Base-by-base conservation (phyloP, 1,139 yeast species). In the Debaryomyces coudertii region DNA sequence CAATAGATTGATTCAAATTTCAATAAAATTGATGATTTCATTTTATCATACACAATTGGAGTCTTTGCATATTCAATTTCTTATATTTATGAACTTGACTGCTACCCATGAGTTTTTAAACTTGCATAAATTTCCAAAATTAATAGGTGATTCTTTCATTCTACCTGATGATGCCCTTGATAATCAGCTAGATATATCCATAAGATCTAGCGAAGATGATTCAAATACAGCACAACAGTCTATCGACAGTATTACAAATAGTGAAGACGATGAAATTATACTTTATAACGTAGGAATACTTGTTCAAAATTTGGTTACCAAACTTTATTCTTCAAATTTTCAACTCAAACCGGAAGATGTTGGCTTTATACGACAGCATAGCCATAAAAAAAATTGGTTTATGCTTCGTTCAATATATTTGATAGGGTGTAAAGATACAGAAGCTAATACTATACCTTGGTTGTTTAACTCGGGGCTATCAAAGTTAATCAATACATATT, bases 61-160 rank as follows among this genome's bases (percentile, higher is more conserved):
- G 2, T 56, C 63, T 4, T 52, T 77, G 11, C 65, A 63, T 35
- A 54, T 54, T 8, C 76, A 76, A 51, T 53, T 75, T 30, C 51
- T 66, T 11, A 50, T 68, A 2, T 76, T 77, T 49, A 37, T 71
- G 3, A 75, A 75, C 47, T 45, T 73, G n/a, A 53, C 56, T 2
- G 51, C 61, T 2, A 55, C 59, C 5, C 60, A 53, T 46, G 45
- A 44, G n/a, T 53, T 53, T 25, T 47, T 58, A 34, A 46, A 42
- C 33, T 45, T 48, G 39, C 30, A 36, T 23, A 36, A 28, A 12
- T 31, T 42, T 15, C 41, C 41, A 22, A 36, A 27, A 16, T 24
- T 30, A 11, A 36, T 16, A 14, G 37, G 39, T 15, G 29, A 36
- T 27, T 23, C 30, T 15, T 36, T 23, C 7, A 25, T 24, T 25